Base-by-base conservation (phyloP, 2,329 filamentous ascomycete species). In the Samsoniella hepiali region DNA sequence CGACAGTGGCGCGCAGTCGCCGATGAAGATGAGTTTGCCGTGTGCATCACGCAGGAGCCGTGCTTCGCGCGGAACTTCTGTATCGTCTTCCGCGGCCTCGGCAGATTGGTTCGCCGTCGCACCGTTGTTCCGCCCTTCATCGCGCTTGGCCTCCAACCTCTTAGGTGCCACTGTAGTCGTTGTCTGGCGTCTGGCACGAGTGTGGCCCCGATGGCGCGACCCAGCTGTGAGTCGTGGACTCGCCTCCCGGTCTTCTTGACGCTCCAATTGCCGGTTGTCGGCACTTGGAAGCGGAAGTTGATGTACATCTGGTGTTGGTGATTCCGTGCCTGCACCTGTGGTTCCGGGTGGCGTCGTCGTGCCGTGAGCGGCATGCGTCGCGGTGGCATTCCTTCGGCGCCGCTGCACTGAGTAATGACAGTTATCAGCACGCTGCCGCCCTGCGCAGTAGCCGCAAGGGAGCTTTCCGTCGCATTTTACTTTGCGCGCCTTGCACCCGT, bases 1-100 rank as follows among this genome's bases (percentile, higher is more conserved):
- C 0, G 82, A 84, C 27, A 85, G 71, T 0, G 82, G 82, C 5
- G 82, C 82, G 66, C 82, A 84, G 68, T 85, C 82, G 5, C 82
- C 82, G 31, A 84, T 81, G 68, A 85, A 85, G 36, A 83, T 81
- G 29, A 84, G 69, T 67, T 83, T 83, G 1, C 82, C 82, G 63
- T 82, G 80, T 0, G 80, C 77, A 65, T 85, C 82, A 49, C 79
- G 79, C 0, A 84, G 72, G 5, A 84, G 72, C 2, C 82, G 74
- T 3, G 82, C 82, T 64, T 85, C 82, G 1, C 81, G 75, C 2
- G 81, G 82, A 3, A 84, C 82, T 29, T 84, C 82, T 0, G 82
- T 81, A 64, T 84, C 81, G 44, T 84, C 82, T n/a, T 82, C 80
- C 0, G 73, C 73, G 1, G 73, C 69, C 7, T 63, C 63, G 3